Evolutionary conservation across 352 stramenopile genomes (phyloP), one percentile per base, ranked within the genome.

Genomic region (Globisporangium echinulatum): DNA sequence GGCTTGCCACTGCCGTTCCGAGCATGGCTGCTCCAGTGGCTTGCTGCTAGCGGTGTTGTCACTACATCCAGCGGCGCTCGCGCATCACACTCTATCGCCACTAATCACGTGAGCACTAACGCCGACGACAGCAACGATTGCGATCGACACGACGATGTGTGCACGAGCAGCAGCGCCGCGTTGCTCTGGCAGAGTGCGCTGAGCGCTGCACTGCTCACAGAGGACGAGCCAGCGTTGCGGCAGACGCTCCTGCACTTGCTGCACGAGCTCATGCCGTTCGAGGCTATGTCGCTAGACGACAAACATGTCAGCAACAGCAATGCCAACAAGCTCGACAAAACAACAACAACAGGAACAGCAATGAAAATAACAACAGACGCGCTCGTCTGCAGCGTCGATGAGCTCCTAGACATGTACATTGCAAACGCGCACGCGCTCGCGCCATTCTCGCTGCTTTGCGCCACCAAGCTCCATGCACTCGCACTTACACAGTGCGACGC

Each of bases 341-440:
- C 11, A 14, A 46, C 33, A 10, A 3, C 37, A 11, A 2, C 50
- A 44, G 9, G 33, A 42, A 5, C 53, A n/a, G 51, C 33, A 0
- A 7, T 15, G 15, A 44, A 7, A 51, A 57, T 14, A 11, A 46
- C 7, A 36, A 55, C 15, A 49, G 43, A 37, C 39, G 13, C 52
- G 15, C 56, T 44, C 14, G 52, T 49, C 17, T 52, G 57, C 7
- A 75, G 53, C 5, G 51, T 72, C 0, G 57, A 76, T 44, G 64
- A 60, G n/a, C 52, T 87, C 33, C 51, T 80, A 53, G 66, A 74
- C 33, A 80, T 85, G 44, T 83, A 55, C 42, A 85, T 73, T 61
- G 33, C 67, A 1, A 53, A 82, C 49, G 63, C 65, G 0, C 47
- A 71, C 10, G 59, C 70, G 14, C 63, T 87, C 42, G 60, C 65